Conservation (phyloP, 2,329 filamentous ascomycete genomes). For the Pseudogymnoascus sp. region DNA sequence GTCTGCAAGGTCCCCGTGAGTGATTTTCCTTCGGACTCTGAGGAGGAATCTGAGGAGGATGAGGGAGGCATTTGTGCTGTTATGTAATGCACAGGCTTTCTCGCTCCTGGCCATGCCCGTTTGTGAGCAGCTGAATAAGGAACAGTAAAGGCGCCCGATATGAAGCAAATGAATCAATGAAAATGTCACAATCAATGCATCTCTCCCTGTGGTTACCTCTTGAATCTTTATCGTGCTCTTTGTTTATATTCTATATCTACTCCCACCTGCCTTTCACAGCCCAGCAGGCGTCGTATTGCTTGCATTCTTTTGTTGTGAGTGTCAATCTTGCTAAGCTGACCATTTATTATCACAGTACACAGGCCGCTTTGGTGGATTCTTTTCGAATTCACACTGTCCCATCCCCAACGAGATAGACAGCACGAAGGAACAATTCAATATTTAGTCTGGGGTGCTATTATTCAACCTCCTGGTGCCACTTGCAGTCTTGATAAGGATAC, state of each 20-base stretch:
- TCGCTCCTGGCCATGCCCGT: background rate
- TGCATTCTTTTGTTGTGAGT: background rate
- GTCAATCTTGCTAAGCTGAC: background rate
- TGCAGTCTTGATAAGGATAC: background rate
- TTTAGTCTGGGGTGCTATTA: background rate
- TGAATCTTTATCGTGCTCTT: background rate
- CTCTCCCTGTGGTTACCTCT: background rate
- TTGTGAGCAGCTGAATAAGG: background rate
- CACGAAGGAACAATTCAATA: background rate
- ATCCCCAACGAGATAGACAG: background rate
- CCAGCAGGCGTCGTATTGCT: background rate
- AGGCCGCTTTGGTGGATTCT: background rate
- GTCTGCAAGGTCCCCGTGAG: background rate
- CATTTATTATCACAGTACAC: background rate
- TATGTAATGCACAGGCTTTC: background rate
- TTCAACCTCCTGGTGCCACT: background rate
- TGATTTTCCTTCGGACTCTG: background rate
- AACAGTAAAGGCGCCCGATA: background rate
- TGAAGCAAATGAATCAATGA: slow-evolving; percentile 1
- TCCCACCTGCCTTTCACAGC: background rate
- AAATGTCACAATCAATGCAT: background rate
- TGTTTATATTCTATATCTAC: background rate
- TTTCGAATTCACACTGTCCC: background rate
- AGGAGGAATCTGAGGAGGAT: background rate
- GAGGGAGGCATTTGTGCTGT: background rate